Conservation (phyloP, 768 basidiomycete genomes). For the Panellus pusillus region DNA sequence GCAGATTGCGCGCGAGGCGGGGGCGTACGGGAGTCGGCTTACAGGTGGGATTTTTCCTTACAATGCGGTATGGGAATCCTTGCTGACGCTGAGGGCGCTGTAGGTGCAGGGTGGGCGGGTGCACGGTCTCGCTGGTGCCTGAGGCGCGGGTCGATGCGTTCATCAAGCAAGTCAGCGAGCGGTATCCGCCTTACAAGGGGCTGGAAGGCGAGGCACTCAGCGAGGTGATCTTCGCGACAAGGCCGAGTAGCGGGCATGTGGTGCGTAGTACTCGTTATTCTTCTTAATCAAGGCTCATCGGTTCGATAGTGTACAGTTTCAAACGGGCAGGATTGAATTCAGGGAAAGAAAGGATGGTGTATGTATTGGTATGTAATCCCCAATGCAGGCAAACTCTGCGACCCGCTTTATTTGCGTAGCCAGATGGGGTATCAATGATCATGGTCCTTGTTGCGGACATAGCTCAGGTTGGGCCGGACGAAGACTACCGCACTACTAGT, state of each 20-base stretch:
- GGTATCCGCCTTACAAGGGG: slow-evolving; percentile 63
- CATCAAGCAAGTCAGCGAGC: slow-evolving; percentile 56
- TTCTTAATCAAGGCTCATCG: not conserved
- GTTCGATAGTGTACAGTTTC: slow-evolving; percentile 28
- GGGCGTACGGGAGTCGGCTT: slow-evolving; percentile 80
- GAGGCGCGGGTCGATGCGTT: slow-evolving; percentile 63
- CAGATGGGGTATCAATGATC: no score
- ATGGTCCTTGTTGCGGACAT: no score
- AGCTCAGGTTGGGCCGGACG: no score
- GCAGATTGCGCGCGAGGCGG: slow-evolving; percentile 60
- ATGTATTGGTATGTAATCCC: not conserved
- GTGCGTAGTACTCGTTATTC: slow-evolving; percentile 43
- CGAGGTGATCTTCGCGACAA: slow-evolving; percentile 80
- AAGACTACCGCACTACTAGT: no score
- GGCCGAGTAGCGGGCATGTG: slow-evolving; percentile 83
- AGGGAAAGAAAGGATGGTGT: not conserved
- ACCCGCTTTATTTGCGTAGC: no score
- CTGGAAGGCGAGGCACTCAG: slow-evolving; percentile 58
- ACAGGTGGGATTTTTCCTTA: slow-evolving; percentile 53
- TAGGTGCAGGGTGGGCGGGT: slow-evolving; percentile 91
- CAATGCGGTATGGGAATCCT: no score
- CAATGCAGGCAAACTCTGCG: no score
- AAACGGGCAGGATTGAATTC: not conserved
- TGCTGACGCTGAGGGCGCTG: not conserved
- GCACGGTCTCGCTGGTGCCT: slow-evolving; percentile 78